A percentile compares a stretch with the other conserved stretches of the same genome.
phyloP scores from a whole-genome alignment of 2,329 filamentous ascomycete genomes.

The Diatrype stigma region DNA sequence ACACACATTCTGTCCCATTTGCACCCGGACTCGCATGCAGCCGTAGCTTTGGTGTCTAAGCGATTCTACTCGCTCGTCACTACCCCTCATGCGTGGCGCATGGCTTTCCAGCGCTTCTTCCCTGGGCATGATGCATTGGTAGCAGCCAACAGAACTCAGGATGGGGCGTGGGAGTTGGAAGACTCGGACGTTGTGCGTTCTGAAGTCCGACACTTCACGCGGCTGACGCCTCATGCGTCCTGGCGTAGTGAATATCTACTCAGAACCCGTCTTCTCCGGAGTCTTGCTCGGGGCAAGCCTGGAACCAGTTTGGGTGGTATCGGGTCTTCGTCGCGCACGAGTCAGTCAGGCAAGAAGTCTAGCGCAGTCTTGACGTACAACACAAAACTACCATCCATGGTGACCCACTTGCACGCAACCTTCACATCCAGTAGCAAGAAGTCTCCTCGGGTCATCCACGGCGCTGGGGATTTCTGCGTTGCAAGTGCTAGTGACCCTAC shows the following conservation, averaged over 20 bases:
- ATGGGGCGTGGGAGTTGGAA: conserved; percentile 40
- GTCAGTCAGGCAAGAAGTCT: conserved; percentile 57
- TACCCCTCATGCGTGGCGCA: conserved; percentile 88
- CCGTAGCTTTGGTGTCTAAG: conserved; percentile 80
- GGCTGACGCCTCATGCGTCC: conserved; percentile 78
- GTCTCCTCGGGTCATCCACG: conserved; percentile 76
- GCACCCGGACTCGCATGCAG: conserved; percentile 75
- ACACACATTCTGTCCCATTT: conserved; percentile 90
- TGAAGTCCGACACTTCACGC: conserved; percentile 74
- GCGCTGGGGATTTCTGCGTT: conserved; percentile 70
- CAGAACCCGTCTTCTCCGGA: conserved; percentile 77
- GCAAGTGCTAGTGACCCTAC: conserved; percentile 80
- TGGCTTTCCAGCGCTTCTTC: conserved; percentile 88
- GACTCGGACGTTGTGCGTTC: conserved; percentile 56
- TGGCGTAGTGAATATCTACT: conserved; percentile 96
- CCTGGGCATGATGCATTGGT: conserved; percentile 63
- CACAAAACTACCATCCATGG: conserved; percentile 72
- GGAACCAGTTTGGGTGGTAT: conserved; percentile 48
- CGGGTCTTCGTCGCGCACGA: conserved; percentile 47
- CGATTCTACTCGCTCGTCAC: conserved; percentile 85
- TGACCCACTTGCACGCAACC: conserved; percentile 75
- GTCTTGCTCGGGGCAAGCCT: conserved; percentile 78
- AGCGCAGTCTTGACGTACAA: conserved; percentile 80
- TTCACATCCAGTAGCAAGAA: conserved; percentile 69
- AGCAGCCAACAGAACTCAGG: conserved; percentile 30